Conservation (phyloP, 208 protist species). For the Acanthamoeba lenticulata region DNA sequence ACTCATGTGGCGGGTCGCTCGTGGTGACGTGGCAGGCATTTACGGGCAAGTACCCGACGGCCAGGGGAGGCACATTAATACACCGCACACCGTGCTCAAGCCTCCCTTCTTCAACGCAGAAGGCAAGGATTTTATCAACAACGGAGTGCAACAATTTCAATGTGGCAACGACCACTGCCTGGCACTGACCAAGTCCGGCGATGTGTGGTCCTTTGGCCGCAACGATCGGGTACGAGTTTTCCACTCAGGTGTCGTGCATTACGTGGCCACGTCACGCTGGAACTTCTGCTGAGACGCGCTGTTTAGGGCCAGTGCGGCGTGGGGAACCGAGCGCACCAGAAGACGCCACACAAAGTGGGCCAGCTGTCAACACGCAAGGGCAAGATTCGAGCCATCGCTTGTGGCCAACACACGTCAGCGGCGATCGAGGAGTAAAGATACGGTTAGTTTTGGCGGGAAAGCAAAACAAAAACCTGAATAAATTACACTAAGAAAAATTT, state of each 20-base stretch:
- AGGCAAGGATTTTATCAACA: constrained; percentile 38
- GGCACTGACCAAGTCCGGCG: not conserved
- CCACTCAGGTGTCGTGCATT: not conserved
- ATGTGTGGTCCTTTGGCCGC: constrained; percentile 41
- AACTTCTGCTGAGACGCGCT: not conserved
- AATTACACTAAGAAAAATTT: not conserved
- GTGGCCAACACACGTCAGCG: not conserved
- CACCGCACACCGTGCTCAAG: not conserved
- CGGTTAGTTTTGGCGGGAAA: not conserved
- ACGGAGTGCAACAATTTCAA: not conserved
- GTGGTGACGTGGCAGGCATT: not conserved
- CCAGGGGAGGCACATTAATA: constrained; percentile 1
- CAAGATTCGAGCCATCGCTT: not conserved
- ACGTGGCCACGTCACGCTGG: not conserved
- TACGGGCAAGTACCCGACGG: not conserved
- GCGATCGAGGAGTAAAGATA: not conserved
- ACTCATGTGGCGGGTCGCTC: not conserved
- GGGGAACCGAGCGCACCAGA: not conserved
- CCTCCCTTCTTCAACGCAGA: constrained; percentile 24
- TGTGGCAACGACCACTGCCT: constrained; percentile 3
- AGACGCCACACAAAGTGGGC: constrained; percentile 19
- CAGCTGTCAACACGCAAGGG: not conserved
- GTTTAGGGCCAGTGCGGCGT: not conserved
- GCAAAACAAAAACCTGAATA: not conserved
- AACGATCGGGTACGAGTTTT: not conserved